Percentiles rank a stretch among this genome's conserved stretches.
Evolutionary conservation across 2,329 filamentous ascomycete genomes (phyloP).

Genomic region (Huntiella decipiens): DNA sequence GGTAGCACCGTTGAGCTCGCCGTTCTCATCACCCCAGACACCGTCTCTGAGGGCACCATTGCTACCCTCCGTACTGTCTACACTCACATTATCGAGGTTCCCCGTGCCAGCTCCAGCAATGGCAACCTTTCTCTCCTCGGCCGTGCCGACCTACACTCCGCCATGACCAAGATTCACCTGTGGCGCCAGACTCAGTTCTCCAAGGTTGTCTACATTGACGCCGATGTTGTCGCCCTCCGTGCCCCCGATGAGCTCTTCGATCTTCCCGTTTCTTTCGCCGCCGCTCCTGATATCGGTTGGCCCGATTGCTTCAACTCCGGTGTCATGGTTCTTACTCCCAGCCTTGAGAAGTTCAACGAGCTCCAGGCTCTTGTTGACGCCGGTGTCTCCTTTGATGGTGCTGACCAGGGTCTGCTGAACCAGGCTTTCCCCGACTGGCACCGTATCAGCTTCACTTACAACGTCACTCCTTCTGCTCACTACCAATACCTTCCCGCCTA

Average conservation of each 20-base stretch:
- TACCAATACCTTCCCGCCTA: slow-evolving; percentile 97
- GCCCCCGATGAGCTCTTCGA: slow-evolving; percentile 87
- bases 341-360: slow-evolving; percentile 73
- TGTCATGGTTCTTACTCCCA: slow-evolving; percentile 77
- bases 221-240: slow-evolving; percentile 77
- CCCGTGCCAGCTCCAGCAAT: slow-evolving; percentile 55
- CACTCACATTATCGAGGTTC: slow-evolving; percentile 74
- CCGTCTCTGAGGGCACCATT: slow-evolving; percentile 55
- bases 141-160: slow-evolving; percentile 71
- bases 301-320: slow-evolving; percentile 97
- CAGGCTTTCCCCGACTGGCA: slow-evolving; percentile 84
- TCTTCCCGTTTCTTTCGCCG: slow-evolving; percentile 37
- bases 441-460: slow-evolving; percentile 85
- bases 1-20: slow-evolving; percentile 73
- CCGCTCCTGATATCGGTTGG: slow-evolving; percentile 92
- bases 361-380: slow-evolving; percentile 66
- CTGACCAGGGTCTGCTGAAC: slow-evolving; percentile 88
- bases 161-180: slow-evolving; percentile 90
- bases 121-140: slow-evolving; percentile 87
- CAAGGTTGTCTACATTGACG: slow-evolving; percentile 86
- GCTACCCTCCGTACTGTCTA: slow-evolving; percentile 70
- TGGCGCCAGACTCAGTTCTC: slow-evolving; percentile 84
- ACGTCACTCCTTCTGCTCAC: slow-evolving; percentile 87
- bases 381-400: slow-evolving; percentile 89
- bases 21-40: slow-evolving; percentile 65